A percentile compares a stretch with the other conserved stretches of the same genome.
phyloP scores from a whole-genome alignment of 257 asterid genomes.

The Scutellaria galericulata region DNA sequence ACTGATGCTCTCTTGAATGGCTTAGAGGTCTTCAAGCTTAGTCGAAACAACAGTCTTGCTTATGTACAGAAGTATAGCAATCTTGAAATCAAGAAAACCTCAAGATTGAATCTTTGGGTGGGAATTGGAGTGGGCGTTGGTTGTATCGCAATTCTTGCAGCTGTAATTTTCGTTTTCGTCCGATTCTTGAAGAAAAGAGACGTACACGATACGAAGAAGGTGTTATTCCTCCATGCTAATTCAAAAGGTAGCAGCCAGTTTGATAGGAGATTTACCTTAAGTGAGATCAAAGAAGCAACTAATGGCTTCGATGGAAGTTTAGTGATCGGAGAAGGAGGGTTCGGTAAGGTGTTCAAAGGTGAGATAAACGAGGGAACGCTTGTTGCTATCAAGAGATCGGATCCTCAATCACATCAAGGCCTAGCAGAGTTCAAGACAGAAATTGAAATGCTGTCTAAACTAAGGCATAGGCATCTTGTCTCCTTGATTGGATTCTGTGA shows the following conservation, averaged over 20 bases:
- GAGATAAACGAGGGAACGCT: slow-evolving; percentile 54
- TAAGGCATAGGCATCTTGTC: slow-evolving; percentile 77
- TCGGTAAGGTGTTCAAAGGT: slow-evolving; percentile 77
- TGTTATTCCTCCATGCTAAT: slow-evolving; percentile 36
- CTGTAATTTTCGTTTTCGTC: slow-evolving; percentile 33
- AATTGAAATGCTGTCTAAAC: slow-evolving; percentile 67
- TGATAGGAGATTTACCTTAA: slow-evolving; percentile 54
- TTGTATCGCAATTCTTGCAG: slow-evolving; percentile 49
- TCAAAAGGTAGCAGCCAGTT: slow-evolving; percentile 45
- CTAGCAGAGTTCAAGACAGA: slow-evolving; percentile 75
- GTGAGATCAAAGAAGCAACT: slow-evolving; percentile 65
- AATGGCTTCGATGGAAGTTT: slow-evolving; percentile 62
- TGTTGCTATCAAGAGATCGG: slow-evolving; percentile 70
- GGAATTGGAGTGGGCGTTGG: slow-evolving; percentile 65
- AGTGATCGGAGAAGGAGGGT: slow-evolving; percentile 80
- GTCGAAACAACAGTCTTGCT: slow-evolving; percentile 70
- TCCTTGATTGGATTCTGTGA: slow-evolving; percentile 81
- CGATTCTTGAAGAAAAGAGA: slow-evolving; percentile 41
- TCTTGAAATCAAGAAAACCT: slow-evolving; percentile 37
- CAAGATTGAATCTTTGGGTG: slow-evolving; percentile 52
- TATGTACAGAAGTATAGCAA: slow-evolving; percentile 46
- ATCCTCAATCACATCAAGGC: slow-evolving; percentile 83
- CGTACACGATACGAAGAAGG: slow-evolving; percentile 40
- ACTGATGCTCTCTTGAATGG: slow-evolving; percentile 79
- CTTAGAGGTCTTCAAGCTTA: slow-evolving; percentile 76